Conservation (phyloP, 2,329 filamentous ascomycete species). For the Aspergillus niger region DNA sequence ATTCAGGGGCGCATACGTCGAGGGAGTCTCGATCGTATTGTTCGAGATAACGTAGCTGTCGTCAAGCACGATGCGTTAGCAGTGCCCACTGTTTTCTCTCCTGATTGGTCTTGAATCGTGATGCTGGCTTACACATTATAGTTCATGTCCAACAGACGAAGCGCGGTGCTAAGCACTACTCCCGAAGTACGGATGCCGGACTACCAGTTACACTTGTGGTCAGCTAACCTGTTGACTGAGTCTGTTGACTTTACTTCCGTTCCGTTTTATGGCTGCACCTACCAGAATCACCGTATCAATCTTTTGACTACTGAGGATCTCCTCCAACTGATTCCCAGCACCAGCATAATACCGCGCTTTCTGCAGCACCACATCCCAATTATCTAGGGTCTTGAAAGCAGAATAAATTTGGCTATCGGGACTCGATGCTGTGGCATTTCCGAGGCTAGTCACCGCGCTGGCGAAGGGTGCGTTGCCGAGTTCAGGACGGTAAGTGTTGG, state of each 20-base stretch:
- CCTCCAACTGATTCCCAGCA: slow-evolving; percentile 10
- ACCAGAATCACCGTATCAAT: slow-evolving; percentile 7
- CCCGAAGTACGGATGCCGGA: slow-evolving; percentile 10
- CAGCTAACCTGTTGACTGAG: neutral
- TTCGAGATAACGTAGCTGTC: slow-evolving; percentile 4
- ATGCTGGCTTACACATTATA: slow-evolving; percentile 7
- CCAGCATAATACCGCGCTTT: slow-evolving; percentile 11
- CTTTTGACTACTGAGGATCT: slow-evolving; percentile 1
- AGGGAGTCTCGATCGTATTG: neutral
- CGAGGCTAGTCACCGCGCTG: neutral
- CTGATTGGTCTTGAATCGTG: too few relatives aligned
- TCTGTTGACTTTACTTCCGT: neutral
- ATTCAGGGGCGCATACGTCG: neutral
- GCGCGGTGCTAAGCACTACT: slow-evolving; percentile 8
- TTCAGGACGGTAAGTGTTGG: slow-evolving; percentile 1
- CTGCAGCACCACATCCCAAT: slow-evolving; percentile 7
- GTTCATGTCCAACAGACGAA: slow-evolving; percentile 11
- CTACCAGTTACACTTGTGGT: neutral
- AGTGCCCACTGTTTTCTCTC: neutral
- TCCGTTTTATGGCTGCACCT: neutral
- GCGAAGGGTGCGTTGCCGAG: neutral
- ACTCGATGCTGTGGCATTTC: slow-evolving; percentile 7
- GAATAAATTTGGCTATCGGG: neutral
- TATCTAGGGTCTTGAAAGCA: neutral
- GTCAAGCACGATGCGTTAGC: neutral